Base-by-base conservation (phyloP, 371 early-diverging fungal species). In the Lichtheimia ornata region DNA sequence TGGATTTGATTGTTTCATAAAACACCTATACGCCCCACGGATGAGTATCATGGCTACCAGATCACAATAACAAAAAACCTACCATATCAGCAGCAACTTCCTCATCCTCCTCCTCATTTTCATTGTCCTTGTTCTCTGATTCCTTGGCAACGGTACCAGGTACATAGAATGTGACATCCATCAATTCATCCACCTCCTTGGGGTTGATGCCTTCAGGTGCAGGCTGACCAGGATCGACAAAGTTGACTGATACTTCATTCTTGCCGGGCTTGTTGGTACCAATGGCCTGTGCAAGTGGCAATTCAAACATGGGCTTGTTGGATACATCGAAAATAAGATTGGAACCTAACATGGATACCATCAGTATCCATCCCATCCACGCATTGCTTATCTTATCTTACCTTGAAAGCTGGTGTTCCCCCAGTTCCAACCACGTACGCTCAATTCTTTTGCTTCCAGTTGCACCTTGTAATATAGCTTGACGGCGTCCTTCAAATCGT, bases 341-440 rank as follows among this genome's bases (percentile, higher is more conserved):
- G 22, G 85, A 82, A 22, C 91, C 92, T 84, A 49, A 1, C 35
- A 35, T 35, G 35, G 11, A 35, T 28, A 28, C 0, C 28, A 35
- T 35, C 2, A 35, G 35, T 35, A 35, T 9, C 35, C 35, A 35
- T 35, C 11, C 11, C 35, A 35, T 35, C 35, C 4, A 35, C 35
- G 1, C 35, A 9, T 35, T 9, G 11, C 35, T 9, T 35, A 35
- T 9, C 50, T 35, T 35, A 35, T 9, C 50, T 49, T 35, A 82
- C 84, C 90, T 77, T 92, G 84, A 63, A 95, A 92, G 52, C 94
- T 94, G 9, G 92, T 84, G 72, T 88, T 86, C 50, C 97, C 98
- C 97, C 98, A 97, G 82, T 97, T 97, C 91, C 94, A 95, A 35
- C 99, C 99, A 56, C 89, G 90, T 9, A 96, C 74, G 58, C 93